Percentiles rank a stretch among this genome's conserved stretches.
Evolutionary conservation across 192 early-diverging fungal species (phyloP).

Genomic region (Coemansia umbellata): DNA sequence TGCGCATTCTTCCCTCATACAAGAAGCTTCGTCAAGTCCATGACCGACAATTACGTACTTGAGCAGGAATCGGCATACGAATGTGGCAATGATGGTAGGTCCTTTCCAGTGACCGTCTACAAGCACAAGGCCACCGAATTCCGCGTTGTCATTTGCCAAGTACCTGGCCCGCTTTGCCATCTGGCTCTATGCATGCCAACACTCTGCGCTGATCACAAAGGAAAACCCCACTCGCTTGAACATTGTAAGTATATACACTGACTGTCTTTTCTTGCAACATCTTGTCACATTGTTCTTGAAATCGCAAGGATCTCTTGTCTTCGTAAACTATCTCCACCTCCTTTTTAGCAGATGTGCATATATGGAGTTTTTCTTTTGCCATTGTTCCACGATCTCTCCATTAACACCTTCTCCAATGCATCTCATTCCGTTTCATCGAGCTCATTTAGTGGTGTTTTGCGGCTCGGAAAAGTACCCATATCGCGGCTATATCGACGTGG

Average conservation of each 20-base stretch:
- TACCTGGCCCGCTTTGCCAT: slow-evolving; percentile 66
- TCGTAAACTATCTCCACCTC: neutral
- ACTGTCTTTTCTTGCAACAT: no score
- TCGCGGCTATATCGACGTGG: slow-evolving; percentile 71
- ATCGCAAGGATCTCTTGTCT: neutral
- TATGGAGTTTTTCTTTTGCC: neutral
- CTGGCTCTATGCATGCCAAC: slow-evolving; percentile 73
- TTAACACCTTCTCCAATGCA: no score
- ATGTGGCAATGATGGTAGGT: slow-evolving; percentile 16
- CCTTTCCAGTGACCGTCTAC: slow-evolving; percentile 51
- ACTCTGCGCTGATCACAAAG: slow-evolving; percentile 60
- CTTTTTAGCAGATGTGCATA: neutral
- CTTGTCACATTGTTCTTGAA: neutral
- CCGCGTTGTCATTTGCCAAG: slow-evolving; percentile 62
- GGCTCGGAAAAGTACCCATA: slow-evolving; percentile 67
- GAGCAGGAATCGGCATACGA: slow-evolving; percentile 36
- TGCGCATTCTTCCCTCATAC: no score
- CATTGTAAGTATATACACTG: slow-evolving; percentile 51
- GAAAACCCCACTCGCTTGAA: slow-evolving; percentile 81
- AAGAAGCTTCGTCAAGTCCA: no score
- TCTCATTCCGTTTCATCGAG: neutral
- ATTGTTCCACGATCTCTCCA: no score
- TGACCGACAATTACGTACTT: slow-evolving; percentile 34
- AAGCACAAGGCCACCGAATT: slow-evolving; percentile 51
- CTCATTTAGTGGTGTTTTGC: slow-evolving; percentile 71